These are phyloP conservation scores for Paecilomyces variotii DNA, from an alignment of 2,329 filamentous ascomycete species.

Conservation along the genomic window DNA sequence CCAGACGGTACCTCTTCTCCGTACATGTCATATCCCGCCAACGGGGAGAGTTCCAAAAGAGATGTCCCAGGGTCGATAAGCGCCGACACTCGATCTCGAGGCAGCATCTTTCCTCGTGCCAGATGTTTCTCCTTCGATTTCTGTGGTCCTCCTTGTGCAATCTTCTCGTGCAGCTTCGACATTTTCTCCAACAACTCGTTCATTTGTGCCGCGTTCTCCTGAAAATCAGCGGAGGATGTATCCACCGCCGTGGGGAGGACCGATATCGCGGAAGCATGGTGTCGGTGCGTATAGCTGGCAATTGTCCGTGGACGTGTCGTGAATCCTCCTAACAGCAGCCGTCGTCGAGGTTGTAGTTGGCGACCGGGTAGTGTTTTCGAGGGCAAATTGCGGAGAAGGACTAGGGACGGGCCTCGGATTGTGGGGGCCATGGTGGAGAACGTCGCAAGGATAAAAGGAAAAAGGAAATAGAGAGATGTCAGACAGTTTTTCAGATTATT, in stretches of 20 bases:
- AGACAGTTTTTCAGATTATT: background rate
- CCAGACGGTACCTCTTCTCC: slow-evolving; percentile 82
- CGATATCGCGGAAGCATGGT: slow-evolving; percentile 78
- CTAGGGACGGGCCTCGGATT: slow-evolving; percentile 31
- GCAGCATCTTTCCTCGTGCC: slow-evolving; percentile 85
- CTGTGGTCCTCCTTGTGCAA: slow-evolving; percentile 67
- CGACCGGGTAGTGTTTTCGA: slow-evolving; percentile 16
- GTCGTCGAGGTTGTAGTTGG: slow-evolving; percentile 12
- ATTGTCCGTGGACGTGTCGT: slow-evolving; percentile 35
- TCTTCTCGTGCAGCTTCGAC: slow-evolving; percentile 60
- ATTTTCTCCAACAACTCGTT: slow-evolving; percentile 61
- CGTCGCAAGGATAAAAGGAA: background rate
- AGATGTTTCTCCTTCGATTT: slow-evolving; percentile 85
- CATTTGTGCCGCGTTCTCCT: slow-evolving; percentile 75
- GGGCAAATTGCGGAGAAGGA: slow-evolving; percentile 31
- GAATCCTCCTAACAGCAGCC: slow-evolving; percentile 2
- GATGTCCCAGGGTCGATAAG: slow-evolving; percentile 82
- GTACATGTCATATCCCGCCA: slow-evolving; percentile 82
- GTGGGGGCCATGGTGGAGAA: background rate
- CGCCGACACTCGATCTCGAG: slow-evolving; percentile 77
- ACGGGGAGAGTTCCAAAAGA: slow-evolving; percentile 87
- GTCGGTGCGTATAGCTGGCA: slow-evolving; percentile 70
- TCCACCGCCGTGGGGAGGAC: slow-evolving; percentile 70
- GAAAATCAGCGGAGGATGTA: slow-evolving; percentile 66
- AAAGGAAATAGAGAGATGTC: background rate